Base-by-base conservation (phyloP, 805 yeast genomes). In the Candida lessepsii region DNA sequence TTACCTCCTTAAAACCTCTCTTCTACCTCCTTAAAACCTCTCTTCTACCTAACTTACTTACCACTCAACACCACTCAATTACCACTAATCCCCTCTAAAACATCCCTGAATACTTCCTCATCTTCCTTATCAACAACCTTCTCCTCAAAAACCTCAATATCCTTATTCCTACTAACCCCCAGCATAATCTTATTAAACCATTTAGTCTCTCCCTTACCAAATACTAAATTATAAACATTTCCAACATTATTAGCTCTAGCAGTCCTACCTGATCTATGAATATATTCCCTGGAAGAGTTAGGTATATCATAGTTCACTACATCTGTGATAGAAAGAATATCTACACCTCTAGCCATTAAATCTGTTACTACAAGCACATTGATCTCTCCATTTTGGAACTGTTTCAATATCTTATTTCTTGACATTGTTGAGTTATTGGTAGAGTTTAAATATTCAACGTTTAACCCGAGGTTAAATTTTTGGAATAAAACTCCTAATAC, bases 211-310 rank as follows among this genome's bases (percentile, higher is more conserved):
- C 89, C 90, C 40, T 77, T 78, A 20, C 96, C 95, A 43, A 80
- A 71, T n/a, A 81, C 70, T 18, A 91, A 58, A 34, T 80, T 84
- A 57, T 81, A 76, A 0, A 96, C 96, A 26, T 67, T 65, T 57
- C 99, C 99, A 0, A 49, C 38, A 25, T 80, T 76, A 37, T 84
- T 82, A 2, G 99, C 99, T 65, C 99, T 80, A 2, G 98, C 97
- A 0, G 98, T 90, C 68, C 99, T 81, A 29, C 99, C 99, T 28
- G 89, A 88, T 54, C 99, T 76, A 63, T 93, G 99, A 19, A 93
- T 88, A 51, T 93, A 93, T 52, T 93, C 98, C 48, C 95, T 81
- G 1, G 90, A 75, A 1, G 96, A 84, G 18, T 78, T 72, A 16
- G 99, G 99, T 40, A 89, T 61, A 56, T 93, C 98, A 60, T 93